Evolutionary conservation across 1,139 yeast species (phyloP), one percentile per base, ranked within the genome.

Genomic region (Meyerozyma carpophila): DNA sequence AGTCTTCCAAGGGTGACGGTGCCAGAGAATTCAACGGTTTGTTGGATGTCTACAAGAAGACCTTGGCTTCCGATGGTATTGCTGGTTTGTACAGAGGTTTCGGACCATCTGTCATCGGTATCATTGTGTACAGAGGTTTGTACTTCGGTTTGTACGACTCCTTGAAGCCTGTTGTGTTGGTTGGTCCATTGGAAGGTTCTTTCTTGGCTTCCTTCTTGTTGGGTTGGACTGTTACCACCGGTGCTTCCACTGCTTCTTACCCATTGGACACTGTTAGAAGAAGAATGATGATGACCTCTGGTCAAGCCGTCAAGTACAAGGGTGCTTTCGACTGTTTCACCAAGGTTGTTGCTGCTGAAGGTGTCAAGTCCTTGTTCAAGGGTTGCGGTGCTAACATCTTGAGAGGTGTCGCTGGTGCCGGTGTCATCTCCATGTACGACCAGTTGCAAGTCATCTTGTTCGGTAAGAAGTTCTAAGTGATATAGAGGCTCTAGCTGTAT

Each of bases 341-440:
- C 55, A 70, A 81, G 73, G 82, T 84, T 63, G 82, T 82, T 56
- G 83, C 83, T 55, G 77, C 81, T 59, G 89, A 83, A 74, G 90
- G 91, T 73, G 65, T 78, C 57, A 60, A 64, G 50, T 81, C 90
- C 57, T 74, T 84, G 69, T 84, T 84, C 85, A 83, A 82, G 80
- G 91, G 91, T 68, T 83, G 88, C 70, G 90, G 86, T 75, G 90
- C 90, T 63, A 84, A 84, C 84, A 82, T 84, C 72, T 78, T 84
- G 70, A 83, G 90, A 77, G 89, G 89, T 79, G 87, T 84, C 61
- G 91, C 90, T 69, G 88, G 88, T 71, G 90, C 90, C 63, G 89
- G 88, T 81, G 91, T 83, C 57, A 80, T 83, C 66, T 82, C 90
- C 68, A 66, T 82, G 73, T 83, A 83, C 79, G 89, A 82, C 71